Evolutionary conservation across 2,329 filamentous ascomycete genomes (phyloP).

Genomic region (Sphaerulina vaccinii): DNA sequence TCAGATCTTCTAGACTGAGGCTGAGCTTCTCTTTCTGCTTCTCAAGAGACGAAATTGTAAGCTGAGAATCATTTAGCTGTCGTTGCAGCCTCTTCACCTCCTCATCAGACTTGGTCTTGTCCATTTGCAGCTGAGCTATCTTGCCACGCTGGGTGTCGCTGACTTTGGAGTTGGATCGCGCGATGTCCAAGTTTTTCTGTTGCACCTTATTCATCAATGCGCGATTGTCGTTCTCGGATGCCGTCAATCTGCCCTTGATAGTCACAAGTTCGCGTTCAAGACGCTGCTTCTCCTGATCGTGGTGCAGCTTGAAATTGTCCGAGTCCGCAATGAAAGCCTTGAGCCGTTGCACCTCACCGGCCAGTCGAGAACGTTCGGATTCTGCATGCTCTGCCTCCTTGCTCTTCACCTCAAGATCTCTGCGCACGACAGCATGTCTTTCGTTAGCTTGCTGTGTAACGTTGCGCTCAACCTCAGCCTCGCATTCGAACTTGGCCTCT

Average conservation of each 20-base stretch:
- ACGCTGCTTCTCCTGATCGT: conserved; percentile 91
- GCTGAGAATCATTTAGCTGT: conserved; percentile 80
- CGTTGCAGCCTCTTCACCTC: conserved; percentile 76
- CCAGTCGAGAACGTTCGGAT: conserved; percentile 72
- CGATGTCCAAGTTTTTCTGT: conserved; percentile 95
- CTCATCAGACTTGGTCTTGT: conserved; percentile 80
- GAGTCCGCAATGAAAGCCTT: conserved; percentile 86
- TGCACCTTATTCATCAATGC: conserved; percentile 95
- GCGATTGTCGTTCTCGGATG: conserved; percentile 94
- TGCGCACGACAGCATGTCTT: conserved; percentile 71
- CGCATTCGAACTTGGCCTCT: conserved; percentile 78
- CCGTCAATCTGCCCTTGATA: conserved; percentile 81
- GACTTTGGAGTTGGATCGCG: conserved; percentile 80
- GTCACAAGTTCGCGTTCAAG: conserved; percentile 88
- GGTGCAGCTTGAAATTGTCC: conserved; percentile 81
- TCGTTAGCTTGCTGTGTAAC: conserved; percentile 77
- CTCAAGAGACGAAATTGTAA: conserved; percentile 78
- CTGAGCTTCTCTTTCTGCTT: conserved; percentile 94
- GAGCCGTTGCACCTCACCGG: conserved; percentile 77
- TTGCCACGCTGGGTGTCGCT: conserved; percentile 80
- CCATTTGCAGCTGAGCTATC: conserved; percentile 71
- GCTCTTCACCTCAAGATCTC: conserved; percentile 77
- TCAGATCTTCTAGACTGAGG: conserved; percentile 84
- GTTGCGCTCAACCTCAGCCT: conserved; percentile 74
- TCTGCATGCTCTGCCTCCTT: conserved; percentile 76